phyloP scores from a whole-genome alignment of 495 filamentous ascomycete genomes.

The Thermochaetoides thermophila region DNA sequence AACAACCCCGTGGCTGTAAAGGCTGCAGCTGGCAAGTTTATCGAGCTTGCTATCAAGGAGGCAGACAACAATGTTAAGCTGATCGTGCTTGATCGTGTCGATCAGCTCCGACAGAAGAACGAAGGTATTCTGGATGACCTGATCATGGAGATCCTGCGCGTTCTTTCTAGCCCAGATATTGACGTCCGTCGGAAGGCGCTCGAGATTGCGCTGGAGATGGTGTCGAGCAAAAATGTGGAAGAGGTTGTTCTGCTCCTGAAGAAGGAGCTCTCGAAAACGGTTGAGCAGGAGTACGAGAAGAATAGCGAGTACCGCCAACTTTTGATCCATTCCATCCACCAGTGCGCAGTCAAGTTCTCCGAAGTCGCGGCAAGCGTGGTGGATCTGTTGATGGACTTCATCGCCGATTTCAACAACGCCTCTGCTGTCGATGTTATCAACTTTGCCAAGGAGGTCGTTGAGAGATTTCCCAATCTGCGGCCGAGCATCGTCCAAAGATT shows the following conservation, averaged over 20 bases:
- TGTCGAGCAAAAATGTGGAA: constrained; percentile 96
- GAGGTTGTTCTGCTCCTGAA: constrained; percentile 93
- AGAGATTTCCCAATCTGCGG: constrained; percentile 88
- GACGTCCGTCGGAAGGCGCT: constrained; percentile 92
- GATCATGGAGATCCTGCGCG: constrained; percentile 95
- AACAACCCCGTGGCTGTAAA: constrained; percentile 97
- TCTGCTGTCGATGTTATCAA: constrained; percentile 95
- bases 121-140: constrained; percentile 88
- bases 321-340: constrained; percentile 92
- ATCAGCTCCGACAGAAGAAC: constrained; percentile 80
- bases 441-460: constrained; percentile 97
- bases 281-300: constrained; percentile 98
- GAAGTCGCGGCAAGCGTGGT: constrained; percentile 96
- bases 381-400: constrained; percentile 97
- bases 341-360: constrained; percentile 96
- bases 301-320: constrained; percentile 94
- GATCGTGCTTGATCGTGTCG: constrained; percentile 89
- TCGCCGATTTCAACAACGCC: constrained; percentile 93
- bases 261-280: constrained; percentile 93
- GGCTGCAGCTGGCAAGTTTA: constrained; percentile 88
- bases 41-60: constrained; percentile 91
- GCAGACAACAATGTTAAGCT: constrained; percentile 98
- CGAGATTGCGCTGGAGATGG: constrained; percentile 87
- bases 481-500: constrained; percentile 74
- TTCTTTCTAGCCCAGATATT: constrained; percentile 91